Evolutionary conservation across 179 eudicot genomes (phyloP).

Genomic region (Pouteria campechiana): DNA sequence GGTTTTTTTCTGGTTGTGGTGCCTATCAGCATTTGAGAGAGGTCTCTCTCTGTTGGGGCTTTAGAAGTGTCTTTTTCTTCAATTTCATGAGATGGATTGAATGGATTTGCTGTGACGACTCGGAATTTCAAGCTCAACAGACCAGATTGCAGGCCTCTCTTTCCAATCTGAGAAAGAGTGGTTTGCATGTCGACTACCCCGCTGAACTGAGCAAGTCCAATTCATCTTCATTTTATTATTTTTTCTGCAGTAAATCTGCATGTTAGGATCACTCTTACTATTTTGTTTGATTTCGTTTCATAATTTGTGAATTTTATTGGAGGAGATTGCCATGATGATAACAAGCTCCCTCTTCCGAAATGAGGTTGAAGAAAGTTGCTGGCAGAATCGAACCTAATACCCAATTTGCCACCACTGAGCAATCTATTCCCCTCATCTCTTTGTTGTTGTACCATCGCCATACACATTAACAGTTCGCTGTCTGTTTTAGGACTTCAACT

Average conservation of each 20-base stretch:
- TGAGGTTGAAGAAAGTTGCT: conserved; percentile 6
- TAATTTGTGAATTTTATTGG: not conserved
- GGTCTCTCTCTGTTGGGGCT: too few species aligned
- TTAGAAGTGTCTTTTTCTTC: too few species aligned
- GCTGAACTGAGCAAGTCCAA: conserved; percentile 25
- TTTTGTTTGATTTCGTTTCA: not conserved
- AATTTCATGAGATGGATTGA: too few species aligned
- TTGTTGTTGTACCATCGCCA: not conserved
- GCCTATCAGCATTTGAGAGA: too few species aligned
- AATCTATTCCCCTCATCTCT: not conserved
- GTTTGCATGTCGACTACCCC: conserved; percentile 24
- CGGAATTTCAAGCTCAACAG: conserved; percentile 8
- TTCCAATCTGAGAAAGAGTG: conserved; percentile 3
- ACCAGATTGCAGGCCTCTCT: conserved; percentile 12
- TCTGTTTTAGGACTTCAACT: too few species aligned
- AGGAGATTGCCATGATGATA: conserved; percentile 13
- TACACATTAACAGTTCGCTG: too few species aligned
- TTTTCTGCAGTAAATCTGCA: too few species aligned
- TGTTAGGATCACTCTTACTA: not conserved
- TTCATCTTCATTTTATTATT: not conserved
- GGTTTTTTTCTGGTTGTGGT: too few species aligned
- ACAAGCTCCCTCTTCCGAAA: conserved; percentile 27
- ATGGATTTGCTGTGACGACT: conserved; percentile 7
- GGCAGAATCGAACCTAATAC: conserved; percentile 24
- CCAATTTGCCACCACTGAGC: conserved; percentile 11